Base-by-base conservation (phyloP, 2,329 filamentous ascomycete genomes). In the Pseudogymnoascus sp. region DNA sequence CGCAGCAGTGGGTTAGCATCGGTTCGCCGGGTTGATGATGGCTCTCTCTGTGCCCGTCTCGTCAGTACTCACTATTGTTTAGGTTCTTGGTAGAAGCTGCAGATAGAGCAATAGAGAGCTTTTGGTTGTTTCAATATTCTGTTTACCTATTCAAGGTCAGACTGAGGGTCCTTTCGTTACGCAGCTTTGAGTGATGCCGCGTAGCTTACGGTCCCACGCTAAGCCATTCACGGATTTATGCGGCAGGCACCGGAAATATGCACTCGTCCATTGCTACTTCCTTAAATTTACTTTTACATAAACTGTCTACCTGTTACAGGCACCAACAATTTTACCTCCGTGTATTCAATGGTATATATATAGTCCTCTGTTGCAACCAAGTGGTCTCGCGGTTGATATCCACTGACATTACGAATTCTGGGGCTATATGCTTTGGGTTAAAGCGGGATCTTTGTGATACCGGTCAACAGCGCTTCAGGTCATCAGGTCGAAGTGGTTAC, bases 111-210 rank as follows among this genome's bases (percentile, higher is more conserved):
- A 33, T 18, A 56, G n/a, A 56, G 50, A 33, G 50, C 50, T 56
- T 56, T 56, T 21, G 50, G 50, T 56, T 56, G 50, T 56, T 56
- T 56, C 50, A 56, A 56, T 56, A 56, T 56, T 33, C 28, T 56
- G 50, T 56, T 56, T 56, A 56, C 50, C 50, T 56, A 33, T 56
- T 56, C 25, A 56, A 56, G 50, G 50, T 56, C 50, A 56, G 50
- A 56, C 28, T 56, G 50, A 56, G 50, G 50, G 25, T 56, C 50
- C 50, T 33, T 50, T 56, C 33, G 50, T 56, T 56, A 56, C 28
- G 50, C 25, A 56, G 50, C 50, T 56, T 56, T 31, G 47, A 14
- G n/a, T 33, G 50, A 56, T 56, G 50, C 50, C 50, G 50, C 50
- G 50, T 56, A 56, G 28, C 50, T 56, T 56, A 33, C 50, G n/a